Base-by-base conservation (phyloP, 179 eudicot genomes). In the Amaranthus tricolor region DNA sequence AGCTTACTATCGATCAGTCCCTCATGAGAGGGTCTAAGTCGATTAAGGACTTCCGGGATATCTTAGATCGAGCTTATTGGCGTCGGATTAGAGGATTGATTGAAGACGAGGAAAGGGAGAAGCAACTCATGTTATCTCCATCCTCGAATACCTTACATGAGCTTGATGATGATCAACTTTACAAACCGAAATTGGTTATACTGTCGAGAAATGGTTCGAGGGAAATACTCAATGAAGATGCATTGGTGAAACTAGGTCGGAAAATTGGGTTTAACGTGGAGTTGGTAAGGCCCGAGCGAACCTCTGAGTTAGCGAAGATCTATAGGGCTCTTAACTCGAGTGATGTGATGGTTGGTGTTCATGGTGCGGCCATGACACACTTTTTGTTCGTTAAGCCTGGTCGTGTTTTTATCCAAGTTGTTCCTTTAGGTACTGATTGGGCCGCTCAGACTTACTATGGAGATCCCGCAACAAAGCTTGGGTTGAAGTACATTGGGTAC, bases 311-410 rank as follows among this genome's bases (percentile, higher is more conserved):
- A 21, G 97, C 98, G 0, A 95, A 88, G 80, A 84, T 91, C 2
- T 95, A 90, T 24, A 78, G 89, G 9, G 84, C 73, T 52, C 87
- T 95, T 0, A 91, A 93, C 75, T 75, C 89, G 7, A 93, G 99
- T 20, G 91, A 95, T 73, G 97, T 90, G 11, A 83, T 89, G 88
- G 77, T 95, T 61, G 98, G 99, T 11, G 97, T 91, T 61, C 99
- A 95, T 55, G 98, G 97, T 31, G 99, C 98, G 0, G 98, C 96
- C 74, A 89, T 95, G 98, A 89, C 99, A 5, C 97, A 95, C 73
- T 88, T 91, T 67, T 85, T 95, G 13, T 95, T 95, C 60, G 79
- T 93, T 73, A 91, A 57, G 62, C 98, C 98, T 0, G 83, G 90
- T 3, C 81, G 88, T 12, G 97, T 93, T 14, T 91, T 95, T 73